These are phyloP conservation scores for Macadamia tetraphylla DNA, from an alignment of 164 flowering plant species.

Conservation along the genomic window DNA sequence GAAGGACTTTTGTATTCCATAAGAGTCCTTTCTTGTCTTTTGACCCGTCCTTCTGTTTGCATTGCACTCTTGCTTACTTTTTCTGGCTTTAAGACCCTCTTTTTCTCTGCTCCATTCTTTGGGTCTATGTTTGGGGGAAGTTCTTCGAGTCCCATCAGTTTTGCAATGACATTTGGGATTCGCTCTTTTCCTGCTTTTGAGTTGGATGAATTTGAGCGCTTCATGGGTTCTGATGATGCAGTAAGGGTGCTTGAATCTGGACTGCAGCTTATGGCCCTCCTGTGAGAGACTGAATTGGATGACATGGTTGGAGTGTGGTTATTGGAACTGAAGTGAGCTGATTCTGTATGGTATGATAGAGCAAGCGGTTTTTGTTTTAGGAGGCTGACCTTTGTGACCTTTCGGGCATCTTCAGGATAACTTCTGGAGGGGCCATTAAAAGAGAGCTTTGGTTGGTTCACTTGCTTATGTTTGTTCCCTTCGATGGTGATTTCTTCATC, in stretches of 20 bases:
- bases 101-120: conserved; percentile 17
- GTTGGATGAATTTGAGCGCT: conserved; percentile 20
- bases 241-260: conserved; percentile 13
- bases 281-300: conserved; percentile 42
- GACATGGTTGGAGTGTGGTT: conserved; percentile 15
- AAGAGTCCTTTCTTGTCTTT: conserved; percentile 25
- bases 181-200: conserved; percentile 46
- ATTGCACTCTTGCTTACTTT: conserved; percentile 7
- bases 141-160: conserved; percentile 87
- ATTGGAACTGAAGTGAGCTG: conserved; percentile 11
- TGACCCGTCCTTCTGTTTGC: conserved; percentile 18
- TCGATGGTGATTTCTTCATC: conserved; percentile 25
- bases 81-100: conserved; percentile 19
- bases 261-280: conserved; percentile 36
- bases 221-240: conserved; percentile 23
- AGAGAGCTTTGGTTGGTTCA: conserved; percentile 54
- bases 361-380: conserved; percentile 26
- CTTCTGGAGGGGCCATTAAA: conserved; percentile 52
- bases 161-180: conserved; percentile 78
- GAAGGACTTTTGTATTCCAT: conserved; percentile 14
- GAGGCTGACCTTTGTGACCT: conserved; percentile 16
- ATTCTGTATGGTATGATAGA: conserved; percentile 26
- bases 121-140: conserved; percentile 35
- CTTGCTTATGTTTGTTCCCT: conserved; percentile 25
- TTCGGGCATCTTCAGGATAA: conserved; percentile 17